Base-by-base conservation (phyloP, 441 rosid species). In the Hura crepitans region DNA sequence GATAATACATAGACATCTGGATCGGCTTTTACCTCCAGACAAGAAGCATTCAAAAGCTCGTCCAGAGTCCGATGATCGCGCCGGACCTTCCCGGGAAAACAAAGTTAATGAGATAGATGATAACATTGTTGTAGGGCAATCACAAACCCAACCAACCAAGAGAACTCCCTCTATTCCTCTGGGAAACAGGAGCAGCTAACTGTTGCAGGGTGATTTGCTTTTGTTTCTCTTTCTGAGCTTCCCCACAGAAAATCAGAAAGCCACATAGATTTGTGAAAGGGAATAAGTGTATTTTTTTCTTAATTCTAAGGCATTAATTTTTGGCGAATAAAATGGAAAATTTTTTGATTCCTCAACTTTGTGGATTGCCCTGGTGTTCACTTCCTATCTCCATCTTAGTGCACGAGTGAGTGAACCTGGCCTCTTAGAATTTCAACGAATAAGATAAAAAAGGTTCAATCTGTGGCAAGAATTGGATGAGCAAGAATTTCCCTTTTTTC, bases 1-100 rank as follows among this genome's bases (percentile, higher is more conserved):
- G 86, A 90, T 84, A 93, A 90, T 92, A 66, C 85, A 80, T 47
- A 79, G 94, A 75, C 89, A 86, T 63, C 65, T 92, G 71, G 71
- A 63, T 37, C 75, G 74, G 18, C 73, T 79, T 55, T 28, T 89
- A 59, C 86, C 89, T 64, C 75, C 87, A 0, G 85, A 74, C 35
- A 56, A 71, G 56, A 78, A 72, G 72, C 80, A 81, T 57, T 78
- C 81, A 6, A 68, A 68, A 35, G 37, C 74, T 17, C 76, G 62
- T 15, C 74, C 80, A 0, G 71, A 69, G 73, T 51, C 82, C 17
- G 66, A 72, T 28, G 66, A 58, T 35, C 72, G 47, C 28, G 66
- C 51, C 18, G 43, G 70, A 22, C 76, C 76, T 39, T 73, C 47
- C 37, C 65, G 51, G 1, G 79, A 51, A 65, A 72, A 62, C 15